These are phyloP conservation scores for Rhodotorula glutinis DNA, from an alignment of 1,284 basidiomycete species.

Conservation along the genomic window DNA sequence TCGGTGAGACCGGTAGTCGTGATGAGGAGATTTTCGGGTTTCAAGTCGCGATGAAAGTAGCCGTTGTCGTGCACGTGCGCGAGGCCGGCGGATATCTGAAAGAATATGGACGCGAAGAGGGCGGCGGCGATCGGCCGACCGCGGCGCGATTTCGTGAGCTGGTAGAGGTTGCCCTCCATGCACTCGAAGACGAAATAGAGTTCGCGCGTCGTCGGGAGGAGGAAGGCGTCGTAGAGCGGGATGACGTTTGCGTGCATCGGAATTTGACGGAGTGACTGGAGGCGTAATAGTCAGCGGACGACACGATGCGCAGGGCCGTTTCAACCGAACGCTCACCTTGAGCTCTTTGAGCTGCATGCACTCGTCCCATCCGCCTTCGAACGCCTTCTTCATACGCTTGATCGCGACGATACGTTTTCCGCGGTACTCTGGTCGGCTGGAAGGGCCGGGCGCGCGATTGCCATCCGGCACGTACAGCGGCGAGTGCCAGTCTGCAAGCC, in stretches of 20 bases:
- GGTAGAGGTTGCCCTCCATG: conserved; percentile 99
- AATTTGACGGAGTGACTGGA: conserved; percentile 85
- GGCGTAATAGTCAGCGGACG: neutral
- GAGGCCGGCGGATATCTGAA: conserved; percentile 84
- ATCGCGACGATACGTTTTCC: conserved; percentile 94
- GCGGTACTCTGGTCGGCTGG: conserved; percentile 84
- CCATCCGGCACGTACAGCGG: conserved; percentile 61
- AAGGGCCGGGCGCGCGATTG: conserved; percentile 67
- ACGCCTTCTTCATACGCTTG: conserved; percentile 97
- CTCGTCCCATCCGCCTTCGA: conserved; percentile 96
- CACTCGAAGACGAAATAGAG: conserved; percentile 99
- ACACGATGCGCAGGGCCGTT: neutral
- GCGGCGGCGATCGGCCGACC: conserved; percentile 91
- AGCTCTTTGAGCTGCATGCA: conserved; percentile 93
- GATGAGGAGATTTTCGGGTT: conserved; percentile 98
- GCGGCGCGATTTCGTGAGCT: conserved; percentile 95
- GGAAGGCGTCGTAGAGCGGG: conserved; percentile 97
- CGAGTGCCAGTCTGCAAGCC: conserved; percentile 99
- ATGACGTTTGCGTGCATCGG: conserved; percentile 96
- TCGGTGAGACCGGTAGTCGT: conserved; percentile 97
- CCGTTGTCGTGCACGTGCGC: conserved; percentile 88
- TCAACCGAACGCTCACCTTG: conserved; percentile 59
- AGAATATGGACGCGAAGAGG: conserved; percentile 90
- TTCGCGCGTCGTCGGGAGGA: conserved; percentile 85
- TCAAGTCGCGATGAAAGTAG: conserved; percentile 99